phyloP scores from a whole-genome alignment of 768 basidiomycete genomes.

The Boletus sp. region DNA sequence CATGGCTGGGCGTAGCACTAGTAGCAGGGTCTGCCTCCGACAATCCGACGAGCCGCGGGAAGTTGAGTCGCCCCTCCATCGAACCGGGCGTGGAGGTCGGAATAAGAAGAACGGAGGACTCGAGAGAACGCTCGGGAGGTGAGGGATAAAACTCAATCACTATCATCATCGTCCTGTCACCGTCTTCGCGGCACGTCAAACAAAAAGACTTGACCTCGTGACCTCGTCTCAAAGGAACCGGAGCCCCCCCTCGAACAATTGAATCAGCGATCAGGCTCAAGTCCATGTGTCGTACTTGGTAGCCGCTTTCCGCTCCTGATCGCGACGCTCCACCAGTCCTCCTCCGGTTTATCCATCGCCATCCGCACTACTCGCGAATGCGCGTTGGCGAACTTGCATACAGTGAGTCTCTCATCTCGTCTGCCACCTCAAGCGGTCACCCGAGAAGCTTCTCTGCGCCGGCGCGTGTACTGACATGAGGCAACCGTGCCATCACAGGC shows the following conservation, averaged over 20 bases:
- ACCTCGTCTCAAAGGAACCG: slow-evolving; percentile 12
- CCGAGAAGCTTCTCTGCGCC: slow-evolving; percentile 25
- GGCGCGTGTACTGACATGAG: slow-evolving; percentile 56
- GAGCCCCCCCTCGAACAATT: background rate
- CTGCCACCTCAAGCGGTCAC: background rate
- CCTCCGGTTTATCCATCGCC: background rate
- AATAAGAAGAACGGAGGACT: too few relatives aligned
- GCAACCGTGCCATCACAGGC: slow-evolving; percentile 43
- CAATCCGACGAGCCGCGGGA: too few relatives aligned
- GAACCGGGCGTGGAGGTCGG: too few relatives aligned
- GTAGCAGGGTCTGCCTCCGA: too few relatives aligned
- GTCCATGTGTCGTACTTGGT: slow-evolving; percentile 8
- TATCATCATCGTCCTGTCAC: too few relatives aligned
- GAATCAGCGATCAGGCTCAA: slow-evolving; percentile 2
- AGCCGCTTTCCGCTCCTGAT: background rate
- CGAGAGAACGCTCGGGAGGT: too few relatives aligned
- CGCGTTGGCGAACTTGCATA: background rate
- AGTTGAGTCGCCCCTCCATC: too few relatives aligned
- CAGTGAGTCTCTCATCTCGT: slow-evolving; percentile 13
- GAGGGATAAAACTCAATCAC: too few relatives aligned
- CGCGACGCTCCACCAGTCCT: slow-evolving; percentile 1
- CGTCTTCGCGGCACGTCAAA: background rate
- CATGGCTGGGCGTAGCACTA: too few relatives aligned
- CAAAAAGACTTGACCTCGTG: background rate
- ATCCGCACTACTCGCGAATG: slow-evolving; percentile 18